Conservation (phyloP, 305 asterid species). For the Lippia alba region DNA sequence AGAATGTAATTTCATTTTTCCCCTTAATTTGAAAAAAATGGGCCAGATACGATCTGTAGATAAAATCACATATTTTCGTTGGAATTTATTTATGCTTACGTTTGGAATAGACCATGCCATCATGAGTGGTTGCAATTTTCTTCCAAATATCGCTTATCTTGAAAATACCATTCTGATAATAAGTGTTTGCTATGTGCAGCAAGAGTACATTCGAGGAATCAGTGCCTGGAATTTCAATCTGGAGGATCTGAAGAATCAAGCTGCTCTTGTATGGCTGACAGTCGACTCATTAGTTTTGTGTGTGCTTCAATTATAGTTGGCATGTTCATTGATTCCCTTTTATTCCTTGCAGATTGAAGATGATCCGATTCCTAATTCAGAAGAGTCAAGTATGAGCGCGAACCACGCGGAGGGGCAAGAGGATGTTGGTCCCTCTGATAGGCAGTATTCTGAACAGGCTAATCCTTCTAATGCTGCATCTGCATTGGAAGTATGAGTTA, state of each 20-base stretch:
- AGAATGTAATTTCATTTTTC: constrained; percentile 20
- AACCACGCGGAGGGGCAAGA: constrained; percentile 48
- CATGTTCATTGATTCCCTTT: constrained; percentile 26
- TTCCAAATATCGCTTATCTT: constrained; percentile 20
- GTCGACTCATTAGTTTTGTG: constrained; percentile 34
- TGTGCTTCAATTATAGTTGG: constrained; percentile 24
- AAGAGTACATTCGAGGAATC: constrained; percentile 96
- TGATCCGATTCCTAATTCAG: constrained; percentile 60
- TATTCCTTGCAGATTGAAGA: constrained; percentile 74
- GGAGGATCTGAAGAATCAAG: constrained; percentile 94
- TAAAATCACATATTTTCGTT: constrained; percentile 16
- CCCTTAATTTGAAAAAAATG: not conserved
- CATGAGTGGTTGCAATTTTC: not conserved
- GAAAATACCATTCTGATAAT: constrained; percentile 25
- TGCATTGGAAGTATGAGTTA: constrained; percentile 54
- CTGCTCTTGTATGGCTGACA: constrained; percentile 75
- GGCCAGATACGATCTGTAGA: not conserved
- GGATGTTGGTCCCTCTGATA: constrained; percentile 54
- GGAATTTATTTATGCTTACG: not conserved
- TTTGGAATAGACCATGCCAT: no score
- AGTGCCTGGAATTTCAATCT: constrained; percentile 97
- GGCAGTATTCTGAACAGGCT: constrained; percentile 44
- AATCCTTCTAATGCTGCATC: constrained; percentile 48
- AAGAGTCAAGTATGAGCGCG: constrained; percentile 51
- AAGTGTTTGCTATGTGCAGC: constrained; percentile 58